Evolutionary conservation across 176 grass and related monocot species (phyloP).

Genomic region (Typha latifolia): DNA sequence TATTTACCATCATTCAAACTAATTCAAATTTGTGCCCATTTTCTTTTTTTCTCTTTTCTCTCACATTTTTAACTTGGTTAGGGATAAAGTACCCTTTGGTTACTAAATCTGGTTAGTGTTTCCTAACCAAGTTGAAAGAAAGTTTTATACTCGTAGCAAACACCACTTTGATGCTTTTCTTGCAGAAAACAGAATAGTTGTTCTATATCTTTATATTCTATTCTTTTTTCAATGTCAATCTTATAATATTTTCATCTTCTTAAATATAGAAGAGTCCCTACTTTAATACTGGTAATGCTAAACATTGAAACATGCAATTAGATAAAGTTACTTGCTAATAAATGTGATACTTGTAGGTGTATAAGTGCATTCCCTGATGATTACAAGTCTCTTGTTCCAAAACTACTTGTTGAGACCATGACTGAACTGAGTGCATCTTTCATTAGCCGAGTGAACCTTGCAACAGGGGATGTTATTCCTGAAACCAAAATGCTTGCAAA

Average conservation of each 20-base stretch:
- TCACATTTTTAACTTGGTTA: too few relatives aligned
- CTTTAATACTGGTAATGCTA: background rate
- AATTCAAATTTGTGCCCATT: too few relatives aligned
- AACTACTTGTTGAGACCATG: slow-evolving; percentile 83
- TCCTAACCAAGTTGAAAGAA: too few relatives aligned
- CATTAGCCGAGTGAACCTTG: slow-evolving; percentile 69
- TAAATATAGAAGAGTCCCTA: background rate
- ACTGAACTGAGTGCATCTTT: slow-evolving; percentile 71
- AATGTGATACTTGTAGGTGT: slow-evolving; percentile 53
- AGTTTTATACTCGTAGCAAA: too few relatives aligned
- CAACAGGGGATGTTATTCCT: slow-evolving; percentile 92
- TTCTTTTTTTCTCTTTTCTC: too few relatives aligned
- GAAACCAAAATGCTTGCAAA: slow-evolving; percentile 89
- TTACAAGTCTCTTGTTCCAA: slow-evolving; percentile 83
- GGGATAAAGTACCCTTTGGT: too few relatives aligned
- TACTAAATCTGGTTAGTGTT: too few relatives aligned
- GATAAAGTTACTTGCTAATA: background rate
- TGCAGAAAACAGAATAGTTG: background rate
- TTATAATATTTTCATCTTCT: background rate
- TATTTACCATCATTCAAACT: too few relatives aligned
- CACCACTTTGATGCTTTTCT: too few relatives aligned
- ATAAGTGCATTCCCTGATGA: slow-evolving; percentile 86
- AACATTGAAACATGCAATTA: background rate
- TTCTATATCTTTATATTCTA: background rate
- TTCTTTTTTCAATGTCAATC: background rate